A percentile compares a stretch with the other conserved stretches of the same genome.
phyloP scores from a whole-genome alignment of 176 grass and related monocot genomes.

The Calamus simplicifolius region DNA sequence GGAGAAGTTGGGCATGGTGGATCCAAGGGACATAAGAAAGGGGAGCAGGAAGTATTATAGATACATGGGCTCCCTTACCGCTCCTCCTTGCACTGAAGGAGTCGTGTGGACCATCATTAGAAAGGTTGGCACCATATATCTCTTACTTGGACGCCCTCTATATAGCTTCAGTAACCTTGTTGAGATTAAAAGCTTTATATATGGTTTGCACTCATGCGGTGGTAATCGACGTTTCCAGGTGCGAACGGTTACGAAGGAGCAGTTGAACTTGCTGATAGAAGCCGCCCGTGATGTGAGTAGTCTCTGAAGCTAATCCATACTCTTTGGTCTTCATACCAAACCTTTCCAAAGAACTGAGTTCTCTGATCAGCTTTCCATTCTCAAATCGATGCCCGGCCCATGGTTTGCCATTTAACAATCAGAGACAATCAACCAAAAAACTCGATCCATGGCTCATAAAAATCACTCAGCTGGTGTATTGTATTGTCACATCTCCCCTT shows the following conservation, averaged over 20 bases:
- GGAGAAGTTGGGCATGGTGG: too few relatives aligned
- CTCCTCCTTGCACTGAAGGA: constrained; percentile 72
- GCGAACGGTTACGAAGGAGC: constrained; percentile 36
- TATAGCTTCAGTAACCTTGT: neutral
- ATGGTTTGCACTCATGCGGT: neutral
- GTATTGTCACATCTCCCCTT: too few relatives aligned
- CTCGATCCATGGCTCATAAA: too few relatives aligned
- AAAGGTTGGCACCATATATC: constrained; percentile 27
- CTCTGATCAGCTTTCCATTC: too few relatives aligned
- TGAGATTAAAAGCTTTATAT: neutral
- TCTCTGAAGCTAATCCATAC: too few relatives aligned
- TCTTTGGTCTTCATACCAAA: neutral
- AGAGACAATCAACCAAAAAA: too few relatives aligned
- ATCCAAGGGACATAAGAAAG: too few relatives aligned
- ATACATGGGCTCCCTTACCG: too few relatives aligned
- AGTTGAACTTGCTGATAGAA: constrained; percentile 49
- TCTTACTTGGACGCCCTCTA: neutral
- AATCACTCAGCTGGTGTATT: too few relatives aligned
- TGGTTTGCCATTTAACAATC: too few relatives aligned
- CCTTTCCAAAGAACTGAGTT: neutral
- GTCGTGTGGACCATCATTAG: constrained; percentile 61
- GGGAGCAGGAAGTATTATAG: too few relatives aligned
- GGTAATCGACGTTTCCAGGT: constrained; percentile 27
- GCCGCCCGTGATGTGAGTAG: constrained; percentile 62
- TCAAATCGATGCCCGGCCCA: too few relatives aligned